Conservation (phyloP, 129 eudicot genomes). For the Helichrysum umbraculigerum region DNA sequence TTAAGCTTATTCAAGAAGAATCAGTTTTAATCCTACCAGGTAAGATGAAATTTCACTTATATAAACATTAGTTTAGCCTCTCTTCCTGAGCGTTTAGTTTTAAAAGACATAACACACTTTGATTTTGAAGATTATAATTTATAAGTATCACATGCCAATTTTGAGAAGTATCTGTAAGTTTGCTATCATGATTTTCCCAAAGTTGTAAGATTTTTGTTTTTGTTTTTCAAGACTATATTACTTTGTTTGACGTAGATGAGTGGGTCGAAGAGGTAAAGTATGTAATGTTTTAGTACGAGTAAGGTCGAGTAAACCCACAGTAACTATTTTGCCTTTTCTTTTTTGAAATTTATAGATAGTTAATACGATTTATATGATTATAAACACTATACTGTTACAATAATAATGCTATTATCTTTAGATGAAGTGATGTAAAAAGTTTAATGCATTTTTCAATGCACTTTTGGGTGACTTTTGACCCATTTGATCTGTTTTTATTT, state of each 20-base stretch:
- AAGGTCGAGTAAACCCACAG: neutral
- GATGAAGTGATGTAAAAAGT: neutral
- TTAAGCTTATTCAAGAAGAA: slow-evolving; percentile 79
- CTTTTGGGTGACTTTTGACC: neutral
- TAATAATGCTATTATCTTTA: neutral
- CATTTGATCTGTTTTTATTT: neutral
- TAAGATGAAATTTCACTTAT: slow-evolving; percentile 16
- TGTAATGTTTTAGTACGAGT: neutral
- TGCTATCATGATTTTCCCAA: neutral
- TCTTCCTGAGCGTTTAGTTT: neutral
- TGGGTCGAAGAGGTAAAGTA: neutral
- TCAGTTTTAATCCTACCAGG: slow-evolving; percentile 85
- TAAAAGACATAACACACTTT: neutral
- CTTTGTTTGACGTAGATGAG: neutral
- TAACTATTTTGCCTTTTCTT: neutral
- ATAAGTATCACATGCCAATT: neutral
- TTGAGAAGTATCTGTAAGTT: neutral
- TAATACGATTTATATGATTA: neutral
- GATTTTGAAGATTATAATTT: slow-evolving; percentile 2
- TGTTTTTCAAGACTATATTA: neutral
- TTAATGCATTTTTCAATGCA: neutral
- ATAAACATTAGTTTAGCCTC: slow-evolving; percentile 6
- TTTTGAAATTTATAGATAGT: neutral
- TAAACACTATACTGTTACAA: neutral
- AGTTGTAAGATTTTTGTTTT: neutral